These are phyloP conservation scores for Mycena pura DNA, from an alignment of 768 basidiomycete species.

Conservation along the genomic window DNA sequence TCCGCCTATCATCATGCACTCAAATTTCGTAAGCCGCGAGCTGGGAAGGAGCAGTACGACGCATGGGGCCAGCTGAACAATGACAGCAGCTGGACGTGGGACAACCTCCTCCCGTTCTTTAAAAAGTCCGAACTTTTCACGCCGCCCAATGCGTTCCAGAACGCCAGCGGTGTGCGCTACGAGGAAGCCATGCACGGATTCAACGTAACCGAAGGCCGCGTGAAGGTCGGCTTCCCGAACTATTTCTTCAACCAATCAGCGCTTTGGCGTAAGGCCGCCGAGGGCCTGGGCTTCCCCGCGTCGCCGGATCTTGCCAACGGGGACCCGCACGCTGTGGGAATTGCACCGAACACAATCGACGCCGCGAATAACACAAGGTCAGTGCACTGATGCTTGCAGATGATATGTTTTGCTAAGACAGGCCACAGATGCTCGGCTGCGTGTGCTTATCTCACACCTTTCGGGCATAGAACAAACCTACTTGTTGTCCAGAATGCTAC, in stretches of 20 bases:
- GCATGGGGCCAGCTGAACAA: constrained; percentile 39
- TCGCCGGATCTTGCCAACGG: constrained; percentile 38
- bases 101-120: constrained; percentile 50
- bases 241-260: constrained; percentile 38
- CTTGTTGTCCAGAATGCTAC: constrained; percentile 61
- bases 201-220: constrained; percentile 34
- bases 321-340: constrained; percentile 35
- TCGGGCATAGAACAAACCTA: constrained; percentile 49
- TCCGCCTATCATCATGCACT: background rate
- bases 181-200: constrained; percentile 34
- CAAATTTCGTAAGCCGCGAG: constrained; percentile 34
- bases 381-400: background rate
- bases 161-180: constrained; percentile 32
- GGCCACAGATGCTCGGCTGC: constrained; percentile 34
- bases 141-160: constrained; percentile 46
- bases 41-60: constrained; percentile 42
- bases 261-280: constrained; percentile 35
- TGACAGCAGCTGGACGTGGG: constrained; percentile 45
- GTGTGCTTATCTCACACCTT: constrained; percentile 41
- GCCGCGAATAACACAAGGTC: constrained; percentile 40
- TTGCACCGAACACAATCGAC: constrained; percentile 39
- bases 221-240: constrained; percentile 43
- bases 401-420: background rate
- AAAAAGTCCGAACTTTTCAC: constrained; percentile 64
- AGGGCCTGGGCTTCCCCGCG: constrained; percentile 29